Conservation (phyloP, 768 basidiomycete species). For the Tulasnella calospora region DNA sequence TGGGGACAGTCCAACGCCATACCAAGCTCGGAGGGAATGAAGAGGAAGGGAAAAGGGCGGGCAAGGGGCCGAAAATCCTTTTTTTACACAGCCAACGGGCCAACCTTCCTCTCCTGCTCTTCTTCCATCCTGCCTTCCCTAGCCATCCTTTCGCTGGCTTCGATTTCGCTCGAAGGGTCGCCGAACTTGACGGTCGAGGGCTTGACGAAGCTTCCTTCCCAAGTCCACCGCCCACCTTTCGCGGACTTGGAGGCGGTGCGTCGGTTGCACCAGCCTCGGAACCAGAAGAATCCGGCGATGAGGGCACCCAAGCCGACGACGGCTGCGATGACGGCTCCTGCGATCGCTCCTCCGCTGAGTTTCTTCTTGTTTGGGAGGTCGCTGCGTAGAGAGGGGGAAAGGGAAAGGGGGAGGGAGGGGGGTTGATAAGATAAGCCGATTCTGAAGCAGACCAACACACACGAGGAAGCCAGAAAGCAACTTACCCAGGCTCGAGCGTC, state of each 20-base stretch:
- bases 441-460: not conserved
- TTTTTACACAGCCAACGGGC: not conserved
- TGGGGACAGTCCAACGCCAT: no score
- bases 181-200: not conserved
- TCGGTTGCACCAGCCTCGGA: not conserved
- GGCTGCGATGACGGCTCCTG: slow-evolving; percentile 12
- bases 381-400: no score
- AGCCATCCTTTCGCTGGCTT: slow-evolving; percentile 14
- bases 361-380: not conserved
- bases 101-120: slow-evolving; percentile 3
- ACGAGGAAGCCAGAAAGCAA: no score
- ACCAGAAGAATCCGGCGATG: not conserved
- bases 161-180: slow-evolving; percentile 13
- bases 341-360: slow-evolving; percentile 13
- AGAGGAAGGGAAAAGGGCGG: not conserved
- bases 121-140: slow-evolving; percentile 18
- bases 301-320: not conserved
- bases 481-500: not conserved
- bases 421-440: not conserved
- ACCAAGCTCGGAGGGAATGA: no score
- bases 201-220: not conserved
- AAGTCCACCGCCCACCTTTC: not conserved
- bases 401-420: no score
- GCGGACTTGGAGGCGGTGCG: not conserved
- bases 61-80: no score